phyloP scores from a whole-genome alignment of 257 asterid species.

The Salvia splendens region DNA sequence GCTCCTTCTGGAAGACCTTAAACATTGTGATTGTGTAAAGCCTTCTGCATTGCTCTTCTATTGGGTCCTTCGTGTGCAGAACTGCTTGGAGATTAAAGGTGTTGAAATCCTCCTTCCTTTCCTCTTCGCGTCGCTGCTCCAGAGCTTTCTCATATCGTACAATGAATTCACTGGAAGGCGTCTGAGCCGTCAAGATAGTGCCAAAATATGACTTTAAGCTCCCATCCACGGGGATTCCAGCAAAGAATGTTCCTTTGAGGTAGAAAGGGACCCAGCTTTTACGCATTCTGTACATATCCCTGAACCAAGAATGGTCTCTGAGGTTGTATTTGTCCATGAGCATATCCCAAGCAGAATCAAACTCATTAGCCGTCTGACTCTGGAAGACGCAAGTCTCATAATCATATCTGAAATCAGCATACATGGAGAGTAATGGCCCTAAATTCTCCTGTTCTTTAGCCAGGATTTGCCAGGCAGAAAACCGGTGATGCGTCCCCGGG shows the following conservation, averaged over 20 bases:
- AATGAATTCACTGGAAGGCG: conserved; percentile 65
- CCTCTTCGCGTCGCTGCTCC: conserved; percentile 82
- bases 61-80: conserved; percentile 89
- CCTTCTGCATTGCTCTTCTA: conserved; percentile 88
- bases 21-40: conserved; percentile 77
- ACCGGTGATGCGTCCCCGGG: conserved; percentile 78
- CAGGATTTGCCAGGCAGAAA: conserved; percentile 77
- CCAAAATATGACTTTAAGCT: conserved; percentile 73
- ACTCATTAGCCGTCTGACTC: conserved; percentile 71
- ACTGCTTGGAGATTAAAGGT: conserved; percentile 72
- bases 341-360: conserved; percentile 83
- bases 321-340: conserved; percentile 66
- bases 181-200: conserved; percentile 56
- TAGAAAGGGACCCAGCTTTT: conserved; percentile 83
- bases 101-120: conserved; percentile 78
- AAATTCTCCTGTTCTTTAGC: conserved; percentile 71
- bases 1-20: conserved; percentile 90
- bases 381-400: conserved; percentile 75
- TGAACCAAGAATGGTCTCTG: conserved; percentile 68
- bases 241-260: conserved; percentile 75
- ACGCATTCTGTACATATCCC: conserved; percentile 78
- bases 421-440: conserved; percentile 62
- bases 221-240: conserved; percentile 84
- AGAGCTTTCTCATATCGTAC: conserved; percentile 69
- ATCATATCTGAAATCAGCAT: conserved; percentile 75